phyloP scores from a whole-genome alignment of 2,329 filamentous ascomycete species.

The Cladosporium phlei region DNA sequence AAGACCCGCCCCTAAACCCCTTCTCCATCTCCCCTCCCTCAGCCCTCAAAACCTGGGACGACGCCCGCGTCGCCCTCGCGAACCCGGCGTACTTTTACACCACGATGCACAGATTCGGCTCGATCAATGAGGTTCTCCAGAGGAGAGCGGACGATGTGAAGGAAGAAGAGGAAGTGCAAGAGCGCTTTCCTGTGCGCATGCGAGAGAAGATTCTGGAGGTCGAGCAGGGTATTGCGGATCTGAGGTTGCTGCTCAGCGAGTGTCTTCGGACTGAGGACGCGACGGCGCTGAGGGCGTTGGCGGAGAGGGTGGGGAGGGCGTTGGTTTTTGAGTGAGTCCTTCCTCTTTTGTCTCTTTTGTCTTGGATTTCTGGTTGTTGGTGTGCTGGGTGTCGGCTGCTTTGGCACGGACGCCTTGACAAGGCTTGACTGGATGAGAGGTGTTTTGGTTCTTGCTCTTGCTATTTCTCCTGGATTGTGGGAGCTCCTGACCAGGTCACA shows the following conservation, averaged over 20 bases:
- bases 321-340: too few species aligned
- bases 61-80: not conserved
- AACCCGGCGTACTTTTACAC: not conserved
- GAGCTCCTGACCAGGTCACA: too few species aligned
- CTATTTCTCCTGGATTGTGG: too few species aligned
- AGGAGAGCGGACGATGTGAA: not conserved
- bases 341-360: too few species aligned
- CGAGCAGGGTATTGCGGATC: constrained; percentile 1
- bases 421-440: too few species aligned
- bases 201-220: not conserved
- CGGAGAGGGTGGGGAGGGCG: not conserved
- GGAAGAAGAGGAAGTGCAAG: not conserved
- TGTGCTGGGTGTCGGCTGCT: too few species aligned
- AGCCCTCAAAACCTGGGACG: not conserved
- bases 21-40: not conserved
- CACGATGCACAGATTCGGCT: not conserved
- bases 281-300: not conserved
- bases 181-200: not conserved
- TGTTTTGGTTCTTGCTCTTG: too few species aligned
- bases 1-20: not conserved
- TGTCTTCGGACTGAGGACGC: not conserved
- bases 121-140: too few species aligned
- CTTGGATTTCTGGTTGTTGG: too few species aligned
- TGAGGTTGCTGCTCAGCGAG: not conserved
- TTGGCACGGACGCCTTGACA: too few species aligned